Conservation (phyloP, 805 yeast species). For the Saccharomycopsis javanensis region DNA sequence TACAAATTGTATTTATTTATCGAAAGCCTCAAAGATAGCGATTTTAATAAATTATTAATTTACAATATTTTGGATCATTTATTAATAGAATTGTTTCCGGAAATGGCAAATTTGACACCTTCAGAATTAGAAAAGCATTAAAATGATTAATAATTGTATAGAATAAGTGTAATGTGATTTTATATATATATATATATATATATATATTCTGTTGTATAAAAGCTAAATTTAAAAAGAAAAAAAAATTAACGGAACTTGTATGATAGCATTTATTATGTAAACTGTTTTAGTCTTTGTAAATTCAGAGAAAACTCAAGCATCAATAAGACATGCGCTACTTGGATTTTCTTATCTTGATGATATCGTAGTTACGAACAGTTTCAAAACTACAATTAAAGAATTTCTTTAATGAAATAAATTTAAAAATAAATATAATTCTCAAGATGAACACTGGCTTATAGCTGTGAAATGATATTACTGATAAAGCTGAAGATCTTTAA, state of each 20-base stretch:
- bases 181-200: not conserved
- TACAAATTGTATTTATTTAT: slow-evolving; percentile 24
- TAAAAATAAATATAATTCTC: no score
- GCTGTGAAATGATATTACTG: no score
- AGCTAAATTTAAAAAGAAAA: not conserved
- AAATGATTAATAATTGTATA: not conserved
- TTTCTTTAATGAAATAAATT: no score
- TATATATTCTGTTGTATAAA: not conserved
- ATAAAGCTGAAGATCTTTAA: no score
- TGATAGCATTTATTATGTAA: not conserved
- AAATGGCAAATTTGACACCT: slow-evolving; percentile 22
- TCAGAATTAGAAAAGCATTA: slow-evolving; percentile 16
- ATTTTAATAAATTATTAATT: slow-evolving; percentile 35
- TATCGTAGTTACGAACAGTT: no score
- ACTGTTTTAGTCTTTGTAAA: not conserved
- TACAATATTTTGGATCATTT: slow-evolving; percentile 35
- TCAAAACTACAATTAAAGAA: no score
- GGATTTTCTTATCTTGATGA: no score
- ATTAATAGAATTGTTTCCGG: slow-evolving; percentile 33
- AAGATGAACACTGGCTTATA: no score
- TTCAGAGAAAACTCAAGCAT: no score
- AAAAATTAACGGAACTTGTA: not conserved
- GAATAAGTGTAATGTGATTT: not conserved
- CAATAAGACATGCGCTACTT: no score
- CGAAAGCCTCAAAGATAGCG: slow-evolving; percentile 28